Conservation (phyloP, 1,284 basidiomycete genomes). For the Boletellus deceptivus region DNA sequence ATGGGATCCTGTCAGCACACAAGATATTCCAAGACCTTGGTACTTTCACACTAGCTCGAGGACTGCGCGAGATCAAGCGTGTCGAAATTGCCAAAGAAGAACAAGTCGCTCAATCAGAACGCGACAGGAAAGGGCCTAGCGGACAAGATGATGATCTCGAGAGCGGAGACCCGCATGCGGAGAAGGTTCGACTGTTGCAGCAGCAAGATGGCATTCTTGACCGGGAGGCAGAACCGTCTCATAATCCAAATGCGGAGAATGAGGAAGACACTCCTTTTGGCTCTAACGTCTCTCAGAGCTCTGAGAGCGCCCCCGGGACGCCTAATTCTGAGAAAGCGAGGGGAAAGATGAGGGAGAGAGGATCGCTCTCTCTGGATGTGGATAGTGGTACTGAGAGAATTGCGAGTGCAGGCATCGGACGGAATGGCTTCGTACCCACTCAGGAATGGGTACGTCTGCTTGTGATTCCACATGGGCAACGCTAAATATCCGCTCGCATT, state of each 20-base stretch:
- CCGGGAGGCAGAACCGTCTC: constrained; percentile 25
- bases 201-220: constrained; percentile 36
- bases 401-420: constrained; percentile 66
- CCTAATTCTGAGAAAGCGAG: constrained; percentile 76
- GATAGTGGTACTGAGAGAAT: constrained; percentile 59
- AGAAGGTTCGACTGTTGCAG: constrained; percentile 62
- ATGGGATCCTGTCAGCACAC: constrained; percentile 81
- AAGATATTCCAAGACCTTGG: constrained; percentile 85
- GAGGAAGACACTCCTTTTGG: constrained; percentile 29
- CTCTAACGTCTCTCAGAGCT: constrained; percentile 44
- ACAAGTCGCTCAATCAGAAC: constrained; percentile 43
- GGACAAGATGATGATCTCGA: constrained; percentile 27
- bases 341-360: constrained; percentile 80
- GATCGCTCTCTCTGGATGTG: constrained; percentile 60
- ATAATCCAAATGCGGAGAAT: constrained; percentile 19
- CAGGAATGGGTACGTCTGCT: constrained; percentile 82
- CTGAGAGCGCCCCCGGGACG: constrained; percentile 34
- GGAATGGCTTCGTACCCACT: constrained; percentile 89
- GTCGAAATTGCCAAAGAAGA: constrained; percentile 73
- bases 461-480: neutral
- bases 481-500: constrained; percentile 1
- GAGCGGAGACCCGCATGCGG: constrained; percentile 41
- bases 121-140: constrained; percentile 34
- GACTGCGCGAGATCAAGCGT: constrained; percentile 80
- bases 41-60: constrained; percentile 81